phyloP scores from a whole-genome alignment of 2,329 filamentous ascomycete species.

The Chrysoporthe deuterocubensis region DNA sequence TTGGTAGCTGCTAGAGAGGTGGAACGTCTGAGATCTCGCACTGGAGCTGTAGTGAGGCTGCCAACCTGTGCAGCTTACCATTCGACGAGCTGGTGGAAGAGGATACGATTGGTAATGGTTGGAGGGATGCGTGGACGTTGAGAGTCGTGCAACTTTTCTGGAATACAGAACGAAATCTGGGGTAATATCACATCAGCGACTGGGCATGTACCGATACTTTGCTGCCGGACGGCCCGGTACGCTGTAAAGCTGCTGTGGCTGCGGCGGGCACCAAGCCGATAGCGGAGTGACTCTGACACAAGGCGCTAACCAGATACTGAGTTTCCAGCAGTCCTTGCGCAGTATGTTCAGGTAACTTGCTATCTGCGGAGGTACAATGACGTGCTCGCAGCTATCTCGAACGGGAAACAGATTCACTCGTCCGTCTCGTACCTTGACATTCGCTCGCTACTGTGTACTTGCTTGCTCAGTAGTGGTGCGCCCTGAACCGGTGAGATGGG shows the following conservation, averaged over 20 bases:
- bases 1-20: neutral
- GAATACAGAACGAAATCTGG: conserved; percentile 7
- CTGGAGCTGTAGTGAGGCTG: neutral
- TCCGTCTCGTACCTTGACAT: neutral
- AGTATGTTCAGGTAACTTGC: neutral
- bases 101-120: conserved; percentile 1
- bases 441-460: neutral
- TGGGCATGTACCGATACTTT: conserved; percentile 1
- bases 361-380: neutral
- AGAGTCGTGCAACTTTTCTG: conserved; percentile 9
- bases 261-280: neutral
- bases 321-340: neutral
- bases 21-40: neutral
- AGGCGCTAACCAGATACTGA: neutral
- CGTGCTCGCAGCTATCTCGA: conserved; percentile 12
- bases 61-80: neutral
- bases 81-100: neutral
- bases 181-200: neutral
- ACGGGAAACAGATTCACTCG: neutral
- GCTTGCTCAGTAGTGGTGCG: neutral
- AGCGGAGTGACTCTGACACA: neutral
- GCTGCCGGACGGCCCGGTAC: neutral
- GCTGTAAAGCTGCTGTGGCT: neutral
- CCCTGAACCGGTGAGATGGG: too few species aligned
- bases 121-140: neutral